Conservation (phyloP, 306 rosid genomes). For the Sechiopsis laciniata region DNA sequence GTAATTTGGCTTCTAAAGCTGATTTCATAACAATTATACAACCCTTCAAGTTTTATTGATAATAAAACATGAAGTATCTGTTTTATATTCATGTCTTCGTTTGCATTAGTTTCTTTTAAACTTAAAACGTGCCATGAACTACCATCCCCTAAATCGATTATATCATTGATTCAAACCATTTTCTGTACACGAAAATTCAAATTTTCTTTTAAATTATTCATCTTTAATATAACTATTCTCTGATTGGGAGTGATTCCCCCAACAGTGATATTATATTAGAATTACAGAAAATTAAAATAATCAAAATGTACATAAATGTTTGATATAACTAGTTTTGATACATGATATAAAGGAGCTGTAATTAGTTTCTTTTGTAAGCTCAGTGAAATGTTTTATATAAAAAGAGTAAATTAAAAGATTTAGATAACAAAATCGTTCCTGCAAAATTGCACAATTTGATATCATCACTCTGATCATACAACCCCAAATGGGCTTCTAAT, state of each 20-base stretch:
- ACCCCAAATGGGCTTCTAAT: background rate
- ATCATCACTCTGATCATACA: background rate
- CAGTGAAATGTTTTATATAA: no score
- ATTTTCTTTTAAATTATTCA: no score
- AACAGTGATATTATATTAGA: no score
- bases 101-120: background rate
- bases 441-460: background rate
- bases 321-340: no score
- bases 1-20: background rate
- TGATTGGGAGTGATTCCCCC: no score
- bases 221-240: no score
- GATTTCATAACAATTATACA: conserved; percentile 11
- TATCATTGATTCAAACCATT: background rate
- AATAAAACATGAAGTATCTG: conserved; percentile 7
- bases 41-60: background rate
- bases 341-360: no score
- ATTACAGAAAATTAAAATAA: no score
- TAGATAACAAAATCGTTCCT: background rate
- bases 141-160: background rate
- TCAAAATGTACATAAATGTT: no score
- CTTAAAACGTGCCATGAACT: background rate
- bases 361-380: no score
- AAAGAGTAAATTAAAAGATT: background rate
- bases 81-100: background rate
- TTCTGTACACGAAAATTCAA: background rate